A percentile compares a stretch with the other conserved stretches of the same genome.
These are phyloP conservation scores for Borovskyia barvae DNA, from an alignment of 208 protist species.

Conservation along the genomic window DNA sequence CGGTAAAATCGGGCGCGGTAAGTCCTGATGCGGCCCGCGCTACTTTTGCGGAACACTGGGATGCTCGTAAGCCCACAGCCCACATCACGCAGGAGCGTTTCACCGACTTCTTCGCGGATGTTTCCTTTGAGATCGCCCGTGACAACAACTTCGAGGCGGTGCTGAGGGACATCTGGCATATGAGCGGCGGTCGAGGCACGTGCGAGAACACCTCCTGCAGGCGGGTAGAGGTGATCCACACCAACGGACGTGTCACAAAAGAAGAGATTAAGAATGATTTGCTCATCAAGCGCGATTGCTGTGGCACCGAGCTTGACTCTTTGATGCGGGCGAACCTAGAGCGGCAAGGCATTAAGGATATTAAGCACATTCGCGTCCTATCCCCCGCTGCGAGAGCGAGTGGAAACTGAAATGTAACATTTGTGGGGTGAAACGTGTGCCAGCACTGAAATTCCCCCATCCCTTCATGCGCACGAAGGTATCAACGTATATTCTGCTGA, in stretches of 20 bases:
- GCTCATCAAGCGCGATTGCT: constrained; percentile 48
- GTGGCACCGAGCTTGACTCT: constrained; percentile 40
- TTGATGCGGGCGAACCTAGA: constrained; percentile 64
- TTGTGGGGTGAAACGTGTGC: no score
- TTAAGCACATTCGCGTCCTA: constrained; percentile 54
- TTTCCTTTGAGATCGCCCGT: constrained; percentile 65
- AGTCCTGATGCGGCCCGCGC: constrained; percentile 37
- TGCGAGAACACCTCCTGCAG: constrained; percentile 83
- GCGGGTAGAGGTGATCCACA: constrained; percentile 82
- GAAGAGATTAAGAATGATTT: constrained; percentile 89
- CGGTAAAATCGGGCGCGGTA: constrained; percentile 34
- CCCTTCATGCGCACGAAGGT: no score
- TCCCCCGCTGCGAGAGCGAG: not conserved
- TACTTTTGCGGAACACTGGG: constrained; percentile 73
- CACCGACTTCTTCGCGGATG: constrained; percentile 69
- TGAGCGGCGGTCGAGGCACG: constrained; percentile 83
- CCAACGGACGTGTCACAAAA: constrained; percentile 68
- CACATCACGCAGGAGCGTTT: constrained; percentile 66
- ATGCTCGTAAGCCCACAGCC: constrained; percentile 13
- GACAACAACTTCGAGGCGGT: constrained; percentile 83
- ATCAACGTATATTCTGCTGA: no score
- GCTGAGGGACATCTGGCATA: constrained; percentile 89
- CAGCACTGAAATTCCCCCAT: no score
- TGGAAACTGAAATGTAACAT: no score
- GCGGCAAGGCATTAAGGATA: constrained; percentile 85